These are phyloP conservation scores for Actinomucor elegans DNA, from an alignment of 371 early-diverging fungal species.

Conservation along the genomic window DNA sequence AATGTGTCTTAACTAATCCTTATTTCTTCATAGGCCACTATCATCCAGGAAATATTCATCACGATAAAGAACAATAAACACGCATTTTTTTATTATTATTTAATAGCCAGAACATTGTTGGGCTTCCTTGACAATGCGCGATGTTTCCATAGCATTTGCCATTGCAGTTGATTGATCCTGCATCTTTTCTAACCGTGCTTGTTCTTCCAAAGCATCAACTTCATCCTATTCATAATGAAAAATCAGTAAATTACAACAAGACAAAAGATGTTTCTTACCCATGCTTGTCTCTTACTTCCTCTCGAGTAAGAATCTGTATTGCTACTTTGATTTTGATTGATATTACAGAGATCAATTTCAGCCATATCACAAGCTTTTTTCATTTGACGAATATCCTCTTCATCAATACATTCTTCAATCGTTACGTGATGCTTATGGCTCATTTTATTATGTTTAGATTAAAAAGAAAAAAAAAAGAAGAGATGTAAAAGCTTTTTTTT, in stretches of 20 bases:
- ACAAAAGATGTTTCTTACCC: background rate
- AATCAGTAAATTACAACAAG: too few relatives aligned
- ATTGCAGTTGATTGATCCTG: conserved; percentile 15
- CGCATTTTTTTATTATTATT: background rate
- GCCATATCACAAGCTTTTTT: background rate
- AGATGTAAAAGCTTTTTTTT: too few relatives aligned
- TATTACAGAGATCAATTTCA: conserved; percentile 1
- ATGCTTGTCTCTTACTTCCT: conserved; percentile 10
- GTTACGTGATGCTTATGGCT: conserved; percentile 20
- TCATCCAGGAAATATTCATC: background rate
- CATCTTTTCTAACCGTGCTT: conserved; percentile 18
- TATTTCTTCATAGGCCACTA: background rate
- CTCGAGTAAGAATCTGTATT: background rate
- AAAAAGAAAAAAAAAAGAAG: too few relatives aligned
- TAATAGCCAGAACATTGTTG: conserved; percentile 11
- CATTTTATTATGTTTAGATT: too few relatives aligned
- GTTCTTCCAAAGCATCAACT: conserved; percentile 17
- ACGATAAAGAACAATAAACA: background rate
- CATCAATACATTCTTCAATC: conserved; percentile 17
- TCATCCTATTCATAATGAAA: background rate
- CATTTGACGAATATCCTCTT: conserved; percentile 8
- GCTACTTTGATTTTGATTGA: background rate
- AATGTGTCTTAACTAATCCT: too few relatives aligned
- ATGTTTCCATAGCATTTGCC: conserved; percentile 12
- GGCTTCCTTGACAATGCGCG: conserved; percentile 14